Base-by-base conservation (phyloP, 2,329 filamentous ascomycete genomes). In the Lachnellula suecica region DNA sequence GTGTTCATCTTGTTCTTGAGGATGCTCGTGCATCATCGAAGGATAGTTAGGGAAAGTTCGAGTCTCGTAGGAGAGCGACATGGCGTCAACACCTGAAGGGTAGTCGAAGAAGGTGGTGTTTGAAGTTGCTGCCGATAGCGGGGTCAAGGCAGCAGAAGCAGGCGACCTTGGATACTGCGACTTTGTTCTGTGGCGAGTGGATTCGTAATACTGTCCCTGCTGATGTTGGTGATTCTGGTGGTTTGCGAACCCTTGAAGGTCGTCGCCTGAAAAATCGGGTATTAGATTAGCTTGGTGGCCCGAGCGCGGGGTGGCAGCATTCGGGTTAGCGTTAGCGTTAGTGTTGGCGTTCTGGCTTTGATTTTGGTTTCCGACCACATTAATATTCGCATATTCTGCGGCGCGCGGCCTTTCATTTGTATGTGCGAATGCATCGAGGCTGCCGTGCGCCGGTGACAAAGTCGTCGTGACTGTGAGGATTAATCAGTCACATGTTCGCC, bases 31-130 rank as follows among this genome's bases (percentile, higher is more conserved):
- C 64, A 67, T 66, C 51, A 61, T 54, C 6, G 54, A 25, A 11
- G 65, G 63, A 37, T 66, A 67, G 41, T 59, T 56, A 13, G 61
- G 54, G 45, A 65, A 65, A 25, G 54, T 42, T 47, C 59, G 61
- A 35, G 54, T 19, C 42, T 68, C 64, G 57, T 63, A 66, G 20
- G 59, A 60, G 34, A 66, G 54, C 37, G 61, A 62, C 63, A 65
- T 66, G 11, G 48, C 43, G 40, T 41, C 27, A 10, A 45, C 51
- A 29, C 45, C 25, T 35, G 44, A 34, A n/a, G 41, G 37, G 25
- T 46, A 54, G 42, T 29, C 25, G 46, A 19, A 38, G 42, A 34
- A 42, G 13, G 45, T 19, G 41, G 20, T n/a, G n/a, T 20, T 25
- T 4, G 52, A 44, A 15, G 34, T 17, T 15, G 44, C 19, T n/a